Conservation (phyloP, 2,329 filamentous ascomycete species). For the Talaromyces sp. region DNA sequence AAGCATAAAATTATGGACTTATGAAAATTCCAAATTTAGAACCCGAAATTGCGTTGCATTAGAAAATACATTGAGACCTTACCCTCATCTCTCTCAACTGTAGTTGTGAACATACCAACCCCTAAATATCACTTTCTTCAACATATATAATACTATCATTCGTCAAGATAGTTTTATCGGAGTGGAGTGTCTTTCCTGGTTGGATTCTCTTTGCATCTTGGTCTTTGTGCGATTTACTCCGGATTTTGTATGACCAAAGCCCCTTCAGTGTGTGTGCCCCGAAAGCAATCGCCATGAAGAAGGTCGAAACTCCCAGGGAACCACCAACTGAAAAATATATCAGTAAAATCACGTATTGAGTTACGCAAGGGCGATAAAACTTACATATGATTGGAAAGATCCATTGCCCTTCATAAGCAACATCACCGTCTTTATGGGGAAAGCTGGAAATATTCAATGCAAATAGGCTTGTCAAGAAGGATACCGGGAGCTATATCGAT, state of each 20-base stretch:
- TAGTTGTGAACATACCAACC: no score
- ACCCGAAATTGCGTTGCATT: no score
- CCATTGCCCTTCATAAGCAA: not conserved
- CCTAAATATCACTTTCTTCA: not conserved
- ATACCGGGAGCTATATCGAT: not conserved
- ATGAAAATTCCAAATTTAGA: no score
- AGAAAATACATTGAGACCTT: no score
- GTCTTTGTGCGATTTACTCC: not conserved
- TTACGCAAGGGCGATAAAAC: not conserved
- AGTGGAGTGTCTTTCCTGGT: not conserved
- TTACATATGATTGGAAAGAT: conserved; percentile 6
- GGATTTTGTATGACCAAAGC: not conserved
- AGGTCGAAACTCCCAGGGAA: not conserved
- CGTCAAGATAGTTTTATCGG: not conserved
- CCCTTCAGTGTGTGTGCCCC: not conserved
- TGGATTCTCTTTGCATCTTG: not conserved
- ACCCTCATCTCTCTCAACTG: no score
- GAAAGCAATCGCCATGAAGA: not conserved
- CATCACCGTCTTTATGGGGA: not conserved
- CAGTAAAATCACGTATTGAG: not conserved
- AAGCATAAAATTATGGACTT: no score
- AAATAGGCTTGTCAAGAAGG: conserved; percentile 3
- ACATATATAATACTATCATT: not conserved
- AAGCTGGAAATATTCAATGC: not conserved
- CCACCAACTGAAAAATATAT: not conserved